Conservation (phyloP, 805 yeast genomes). For the Millerozyma acaciae region DNA sequence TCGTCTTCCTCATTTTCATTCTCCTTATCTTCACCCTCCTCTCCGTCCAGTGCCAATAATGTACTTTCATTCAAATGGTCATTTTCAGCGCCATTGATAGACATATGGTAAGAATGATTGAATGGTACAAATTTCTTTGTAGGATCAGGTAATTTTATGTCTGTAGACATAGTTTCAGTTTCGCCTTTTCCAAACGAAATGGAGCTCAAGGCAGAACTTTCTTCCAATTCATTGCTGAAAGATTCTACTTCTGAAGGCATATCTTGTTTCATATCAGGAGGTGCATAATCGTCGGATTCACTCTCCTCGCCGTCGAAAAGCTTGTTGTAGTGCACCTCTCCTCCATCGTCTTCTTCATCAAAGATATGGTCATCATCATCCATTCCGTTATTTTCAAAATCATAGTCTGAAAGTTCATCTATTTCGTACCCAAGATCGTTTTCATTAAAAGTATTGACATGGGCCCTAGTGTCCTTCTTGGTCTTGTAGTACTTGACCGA, state of each 20-base stretch:
- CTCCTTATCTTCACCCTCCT: conserved; percentile 6
- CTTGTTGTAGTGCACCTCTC: conserved; percentile 11
- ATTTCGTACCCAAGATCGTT: conserved; percentile 29
- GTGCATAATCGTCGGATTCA: conserved; percentile 1
- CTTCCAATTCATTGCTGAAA: not conserved
- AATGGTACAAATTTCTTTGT: conserved; percentile 8
- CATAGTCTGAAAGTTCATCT: conserved; percentile 35
- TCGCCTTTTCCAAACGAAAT: conserved; percentile 1
- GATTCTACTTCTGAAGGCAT: not conserved
- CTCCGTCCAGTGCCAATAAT: not conserved
- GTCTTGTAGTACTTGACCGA: conserved; percentile 42
- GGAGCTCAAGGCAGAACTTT: not conserved
- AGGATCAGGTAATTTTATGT: not conserved
- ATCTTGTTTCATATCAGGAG: conserved; percentile 1
- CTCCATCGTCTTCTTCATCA: conserved; percentile 5
- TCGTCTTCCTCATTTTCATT: conserved; percentile 35
- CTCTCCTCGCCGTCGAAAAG: conserved; percentile 12
- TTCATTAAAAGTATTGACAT: conserved; percentile 21
- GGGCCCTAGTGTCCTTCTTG: conserved; percentile 8
- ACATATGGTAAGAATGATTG: conserved; percentile 25
- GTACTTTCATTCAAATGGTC: not conserved
- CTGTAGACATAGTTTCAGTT: conserved; percentile 1
- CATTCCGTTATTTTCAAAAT: conserved; percentile 41
- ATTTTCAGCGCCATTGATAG: conserved; percentile 23
- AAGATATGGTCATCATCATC: conserved; percentile 21